phyloP scores from a whole-genome alignment of 2,329 filamentous ascomycete species.

The Hymenoscyphus occultus region DNA sequence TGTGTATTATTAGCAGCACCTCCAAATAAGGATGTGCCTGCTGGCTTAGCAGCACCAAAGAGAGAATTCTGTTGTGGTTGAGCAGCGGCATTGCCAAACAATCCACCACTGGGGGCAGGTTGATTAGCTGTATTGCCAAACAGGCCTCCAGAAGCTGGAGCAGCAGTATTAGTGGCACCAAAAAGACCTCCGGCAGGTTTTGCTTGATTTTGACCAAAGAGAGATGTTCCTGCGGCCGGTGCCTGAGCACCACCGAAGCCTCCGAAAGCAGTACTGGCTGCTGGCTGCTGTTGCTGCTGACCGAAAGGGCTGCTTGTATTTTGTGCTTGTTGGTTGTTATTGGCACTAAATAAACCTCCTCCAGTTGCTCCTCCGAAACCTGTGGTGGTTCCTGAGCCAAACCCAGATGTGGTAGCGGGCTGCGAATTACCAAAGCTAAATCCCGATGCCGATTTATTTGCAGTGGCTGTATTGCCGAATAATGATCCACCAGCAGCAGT shows the following conservation, averaged over 20 bases:
- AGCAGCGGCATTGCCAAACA: conserved; percentile 41
- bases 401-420: conserved; percentile 11
- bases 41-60: conserved; percentile 1
- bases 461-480: conserved; percentile 34
- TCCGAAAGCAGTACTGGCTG: conserved; percentile 7
- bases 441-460: conserved; percentile 34
- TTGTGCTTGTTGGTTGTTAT: conserved; percentile 6
- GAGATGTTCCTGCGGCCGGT: neutral
- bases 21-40: neutral
- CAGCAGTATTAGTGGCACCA: neutral
- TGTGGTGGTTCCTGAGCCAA: conserved; percentile 19
- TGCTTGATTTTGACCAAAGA: neutral
- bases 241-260: conserved; percentile 2
- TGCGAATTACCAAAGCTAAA: conserved; percentile 23
- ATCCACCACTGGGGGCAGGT: conserved; percentile 39
- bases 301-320: conserved; percentile 2
- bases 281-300: conserved; percentile 3
- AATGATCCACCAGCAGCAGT: conserved; percentile 22
- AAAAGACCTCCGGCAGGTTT: conserved; percentile 5
- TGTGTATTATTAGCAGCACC: conserved; percentile 3
- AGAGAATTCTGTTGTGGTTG: conserved; percentile 1
- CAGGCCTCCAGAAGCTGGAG: conserved; percentile 33
- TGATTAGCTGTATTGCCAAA: conserved; percentile 40
- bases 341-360: conserved; percentile 9
- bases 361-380: conserved; percentile 9